Evolutionary conservation across 208 protist species (phyloP), one percentile per base, ranked within the genome.

Genomic region (Angomonas ambiguus): DNA sequence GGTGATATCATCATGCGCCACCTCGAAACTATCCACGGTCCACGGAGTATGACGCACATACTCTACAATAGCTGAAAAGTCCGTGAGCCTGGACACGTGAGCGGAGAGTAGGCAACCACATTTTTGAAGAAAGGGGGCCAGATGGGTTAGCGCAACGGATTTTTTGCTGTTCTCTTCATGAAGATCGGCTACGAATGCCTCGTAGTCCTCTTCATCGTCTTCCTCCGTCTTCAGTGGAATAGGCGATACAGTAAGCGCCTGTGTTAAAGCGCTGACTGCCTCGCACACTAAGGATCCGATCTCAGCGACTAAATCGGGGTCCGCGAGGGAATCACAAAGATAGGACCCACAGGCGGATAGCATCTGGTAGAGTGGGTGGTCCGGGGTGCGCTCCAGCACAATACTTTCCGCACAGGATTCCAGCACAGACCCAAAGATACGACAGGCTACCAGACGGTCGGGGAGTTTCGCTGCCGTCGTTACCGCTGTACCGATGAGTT

Each of bases 241-340:
- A 18, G 82, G 69, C 1, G 68, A 13, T 10, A 79, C 81, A 56
- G 67, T 68, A 49, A 95, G 72, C n/a, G 72, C 79, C 72, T 94
- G 84, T 24, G 83, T 74, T 10, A 94, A 71, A 28, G 76, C 83
- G 33, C 73, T 79, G 56, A 94, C 27, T 22, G 83, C 85, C 60
- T 94, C 88, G 61, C 83, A 92, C 4, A 80, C 76, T 42, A 74
- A 63, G n/a, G 71, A 59, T 48, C 67, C 68, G 8, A 76, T 62
- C 53, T 80, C 77, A 20, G 67, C 27, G 8, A 51, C 42, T 4
- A 67, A 57, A 2, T 41, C 41, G 11, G 57, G 49, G 2, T 72
- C 5, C 33, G 70, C 61, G 20, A 94, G 60, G 13, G 80, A 34
- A 49, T 53, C 38, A n/a, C 71, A 49, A 24, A 93, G 63, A 20